These are phyloP conservation scores for Flaveria trinervia DNA, from an alignment of 129 eudicot genomes.

Conservation along the genomic window DNA sequence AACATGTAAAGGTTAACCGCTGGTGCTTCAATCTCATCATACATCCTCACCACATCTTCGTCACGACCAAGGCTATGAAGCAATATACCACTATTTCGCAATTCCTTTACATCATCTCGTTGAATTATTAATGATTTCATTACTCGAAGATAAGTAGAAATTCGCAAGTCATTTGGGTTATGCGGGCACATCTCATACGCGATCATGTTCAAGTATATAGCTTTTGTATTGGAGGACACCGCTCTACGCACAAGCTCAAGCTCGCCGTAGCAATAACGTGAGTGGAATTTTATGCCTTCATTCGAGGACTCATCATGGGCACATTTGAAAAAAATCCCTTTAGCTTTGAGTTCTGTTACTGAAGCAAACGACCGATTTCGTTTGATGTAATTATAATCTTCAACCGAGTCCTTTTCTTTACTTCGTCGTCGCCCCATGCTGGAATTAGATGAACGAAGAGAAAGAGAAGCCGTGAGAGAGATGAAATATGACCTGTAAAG, in stretches of 20 bases:
- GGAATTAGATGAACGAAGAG: neutral
- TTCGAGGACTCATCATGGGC: constrained; percentile 6
- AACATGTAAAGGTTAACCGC: constrained; percentile 21
- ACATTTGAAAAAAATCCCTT: constrained; percentile 30
- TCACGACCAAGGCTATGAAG: constrained; percentile 32
- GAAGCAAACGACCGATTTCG: constrained; percentile 36
- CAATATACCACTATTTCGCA: constrained; percentile 22
- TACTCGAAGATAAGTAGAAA: constrained; percentile 33
- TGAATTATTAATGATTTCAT: constrained; percentile 40
- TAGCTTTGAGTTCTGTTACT: constrained; percentile 35
- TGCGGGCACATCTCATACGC: constrained; percentile 47
- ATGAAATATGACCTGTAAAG: constrained; percentile 37
- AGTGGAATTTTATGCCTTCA: constrained; percentile 32
- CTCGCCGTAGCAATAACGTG: constrained; percentile 27
- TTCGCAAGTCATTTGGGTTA: constrained; percentile 32
- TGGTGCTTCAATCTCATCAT: constrained; percentile 33
- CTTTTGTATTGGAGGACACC: constrained; percentile 21
- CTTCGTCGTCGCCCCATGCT: constrained; percentile 9
- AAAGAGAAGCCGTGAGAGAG: constrained; percentile 2
- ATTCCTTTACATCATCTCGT: constrained; percentile 41
- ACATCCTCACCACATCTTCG: constrained; percentile 42
- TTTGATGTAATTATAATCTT: constrained; percentile 23
- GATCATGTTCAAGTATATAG: constrained; percentile 36
- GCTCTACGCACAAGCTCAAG: constrained; percentile 33
- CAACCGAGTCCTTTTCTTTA: neutral